Evolutionary conservation across 2,329 filamentous ascomycete genomes (phyloP).

Genomic region (Graphiopsis chlorocephala): DNA sequence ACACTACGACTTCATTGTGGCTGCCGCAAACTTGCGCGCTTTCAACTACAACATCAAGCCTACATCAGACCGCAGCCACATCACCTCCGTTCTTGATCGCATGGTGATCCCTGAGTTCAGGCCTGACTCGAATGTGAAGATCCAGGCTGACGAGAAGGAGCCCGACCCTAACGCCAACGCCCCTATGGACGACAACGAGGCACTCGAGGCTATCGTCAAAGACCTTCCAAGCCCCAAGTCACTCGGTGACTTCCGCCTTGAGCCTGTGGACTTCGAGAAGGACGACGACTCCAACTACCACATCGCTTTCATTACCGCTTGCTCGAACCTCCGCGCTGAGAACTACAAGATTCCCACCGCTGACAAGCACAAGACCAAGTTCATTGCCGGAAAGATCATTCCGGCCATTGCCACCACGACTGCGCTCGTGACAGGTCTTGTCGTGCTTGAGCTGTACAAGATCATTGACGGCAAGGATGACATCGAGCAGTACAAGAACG

Average conservation of each 20-base stretch:
- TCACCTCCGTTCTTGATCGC: conserved; percentile 76
- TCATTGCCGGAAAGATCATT: conserved; percentile 99
- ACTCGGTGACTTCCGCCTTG: conserved; percentile 82
- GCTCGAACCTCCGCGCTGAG: conserved; percentile 91
- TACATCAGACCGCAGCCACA: conserved; percentile 63
- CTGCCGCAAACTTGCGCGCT: conserved; percentile 87
- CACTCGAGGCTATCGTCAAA: conserved; percentile 68
- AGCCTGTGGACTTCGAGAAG: conserved; percentile 96
- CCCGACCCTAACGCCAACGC: conserved; percentile 78
- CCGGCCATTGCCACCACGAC: conserved; percentile 97
- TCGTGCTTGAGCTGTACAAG: conserved; percentile 93
- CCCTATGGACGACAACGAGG: conserved; percentile 65
- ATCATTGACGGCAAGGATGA: conserved; percentile 94
- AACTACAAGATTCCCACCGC: conserved; percentile 96
- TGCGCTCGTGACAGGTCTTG: conserved; percentile 88
- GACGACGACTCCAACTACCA: conserved; percentile 97
- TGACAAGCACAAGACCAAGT: conserved; percentile 97
- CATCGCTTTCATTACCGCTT: conserved; percentile 98
- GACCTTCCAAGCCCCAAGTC: conserved; percentile 75
- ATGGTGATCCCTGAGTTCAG: conserved; percentile 96
- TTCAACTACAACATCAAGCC: conserved; percentile 96
- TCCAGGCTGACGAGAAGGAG: conserved; percentile 93
- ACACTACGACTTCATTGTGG: conserved; percentile 83
- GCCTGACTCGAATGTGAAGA: conserved; percentile 87
- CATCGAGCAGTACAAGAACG: conserved; percentile 98